These are phyloP conservation scores for Chlorociboria aeruginascens DNA, from an alignment of 495 filamentous ascomycete genomes.

Conservation along the genomic window DNA sequence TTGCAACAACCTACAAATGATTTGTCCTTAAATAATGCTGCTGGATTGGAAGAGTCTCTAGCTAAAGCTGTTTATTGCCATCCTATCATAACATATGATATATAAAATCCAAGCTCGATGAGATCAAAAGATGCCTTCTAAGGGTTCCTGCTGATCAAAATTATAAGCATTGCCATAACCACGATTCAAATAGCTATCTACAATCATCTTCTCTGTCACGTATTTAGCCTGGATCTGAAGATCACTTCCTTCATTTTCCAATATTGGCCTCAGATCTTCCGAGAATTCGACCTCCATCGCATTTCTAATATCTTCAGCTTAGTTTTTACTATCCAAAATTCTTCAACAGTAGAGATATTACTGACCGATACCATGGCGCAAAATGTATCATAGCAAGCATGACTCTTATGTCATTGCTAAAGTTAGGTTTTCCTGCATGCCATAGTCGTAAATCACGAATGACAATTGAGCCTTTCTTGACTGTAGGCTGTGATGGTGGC, in stretches of 20 bases:
- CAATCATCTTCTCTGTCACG: conserved; percentile 23
- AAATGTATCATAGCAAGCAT: conserved; percentile 46
- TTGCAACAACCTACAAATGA: no score
- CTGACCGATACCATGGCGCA: conserved; percentile 18
- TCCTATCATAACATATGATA: no score
- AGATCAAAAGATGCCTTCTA: background rate
- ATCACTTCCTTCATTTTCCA: conserved; percentile 22
- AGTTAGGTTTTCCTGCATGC: conserved; percentile 50
- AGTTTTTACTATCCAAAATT: no score
- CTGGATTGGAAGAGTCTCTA: no score
- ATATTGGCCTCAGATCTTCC: conserved; percentile 27
- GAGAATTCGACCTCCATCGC: conserved; percentile 37
- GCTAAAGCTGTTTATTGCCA: no score
- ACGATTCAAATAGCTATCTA: conserved; percentile 29
- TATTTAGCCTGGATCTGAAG: conserved; percentile 35
- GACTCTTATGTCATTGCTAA: conserved; percentile 32
- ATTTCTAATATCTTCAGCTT: conserved; percentile 24
- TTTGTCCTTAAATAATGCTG: no score
- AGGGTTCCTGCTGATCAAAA: conserved; percentile 27
- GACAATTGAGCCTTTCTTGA: conserved; percentile 40
- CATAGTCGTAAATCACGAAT: conserved; percentile 46
- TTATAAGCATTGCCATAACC: conserved; percentile 39
- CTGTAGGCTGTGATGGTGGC: conserved; percentile 34
- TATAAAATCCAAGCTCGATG: no score
- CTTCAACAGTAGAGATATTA: no score